These are phyloP conservation scores for Pseudogymnoascus pannorum DNA, from an alignment of 2,329 filamentous ascomycete species.

Conservation along the genomic window DNA sequence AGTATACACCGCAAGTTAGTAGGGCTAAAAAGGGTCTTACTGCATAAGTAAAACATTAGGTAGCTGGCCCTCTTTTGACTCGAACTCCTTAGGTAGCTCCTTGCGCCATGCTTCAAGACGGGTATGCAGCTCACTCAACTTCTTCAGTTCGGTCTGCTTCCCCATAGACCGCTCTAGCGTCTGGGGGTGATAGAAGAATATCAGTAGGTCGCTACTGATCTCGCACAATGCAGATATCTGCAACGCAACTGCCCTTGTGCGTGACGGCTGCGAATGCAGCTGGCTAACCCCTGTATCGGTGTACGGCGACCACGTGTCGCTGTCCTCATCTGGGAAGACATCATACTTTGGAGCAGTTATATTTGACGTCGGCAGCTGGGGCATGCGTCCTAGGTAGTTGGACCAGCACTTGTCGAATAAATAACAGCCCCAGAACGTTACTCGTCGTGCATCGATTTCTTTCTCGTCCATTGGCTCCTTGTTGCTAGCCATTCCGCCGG, in stretches of 20 bases:
- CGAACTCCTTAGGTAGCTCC: conserved; percentile 75
- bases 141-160: conserved; percentile 82
- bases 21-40: conserved; percentile 7
- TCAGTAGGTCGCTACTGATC: conserved; percentile 84
- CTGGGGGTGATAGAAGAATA: conserved; percentile 84
- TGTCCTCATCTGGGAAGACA: conserved; percentile 82
- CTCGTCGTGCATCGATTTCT: conserved; percentile 79
- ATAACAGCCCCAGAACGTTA: conserved; percentile 97
- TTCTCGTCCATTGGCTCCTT: conserved; percentile 59
- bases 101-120: conserved; percentile 84
- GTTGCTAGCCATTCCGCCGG: conserved; percentile 56
- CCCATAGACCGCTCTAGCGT: conserved; percentile 56
- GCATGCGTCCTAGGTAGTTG: conserved; percentile 87
- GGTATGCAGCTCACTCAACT: conserved; percentile 83
- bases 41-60: conserved; percentile 69
- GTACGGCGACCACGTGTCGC: conserved; percentile 79
- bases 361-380: conserved; percentile 72
- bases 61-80: conserved; percentile 80
- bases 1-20: not conserved
- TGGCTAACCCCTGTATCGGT: conserved; percentile 74
- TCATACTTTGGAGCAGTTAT: conserved; percentile 85
- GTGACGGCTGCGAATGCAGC: conserved; percentile 67
- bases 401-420: conserved; percentile 99
- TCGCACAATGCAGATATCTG: conserved; percentile 81
- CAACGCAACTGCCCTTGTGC: conserved; percentile 73